Percentiles rank a stretch among this genome's conserved stretches.
Evolutionary conservation across 2,329 filamentous ascomycete genomes (phyloP).

Genomic region (Ophiosphaerella narmari): DNA sequence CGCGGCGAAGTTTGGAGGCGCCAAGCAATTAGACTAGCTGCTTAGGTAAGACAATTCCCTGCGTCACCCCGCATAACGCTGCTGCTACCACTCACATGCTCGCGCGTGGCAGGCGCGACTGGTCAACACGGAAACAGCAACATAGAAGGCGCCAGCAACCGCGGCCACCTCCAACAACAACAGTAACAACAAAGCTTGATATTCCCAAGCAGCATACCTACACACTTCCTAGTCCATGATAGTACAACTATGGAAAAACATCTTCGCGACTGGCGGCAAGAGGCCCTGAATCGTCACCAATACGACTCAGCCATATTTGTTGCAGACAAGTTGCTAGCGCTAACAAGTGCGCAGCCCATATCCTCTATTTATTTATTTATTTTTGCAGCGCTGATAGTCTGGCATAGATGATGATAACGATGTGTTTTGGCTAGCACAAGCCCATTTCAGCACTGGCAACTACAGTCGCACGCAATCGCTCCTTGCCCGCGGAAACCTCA

Average conservation of each 20-base stretch:
- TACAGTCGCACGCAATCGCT: slow-evolving; percentile 90
- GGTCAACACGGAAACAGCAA: not conserved
- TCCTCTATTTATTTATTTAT: too few relatives aligned
- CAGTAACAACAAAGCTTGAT: not conserved
- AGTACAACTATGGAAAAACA: slow-evolving; percentile 79
- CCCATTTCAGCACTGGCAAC: slow-evolving; percentile 94
- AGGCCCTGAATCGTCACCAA: slow-evolving; percentile 93
- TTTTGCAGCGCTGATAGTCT: slow-evolving; percentile 11
- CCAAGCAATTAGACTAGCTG: not conserved
- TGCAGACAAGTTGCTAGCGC: slow-evolving; percentile 91
- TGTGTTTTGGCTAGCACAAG: slow-evolving; percentile 97
- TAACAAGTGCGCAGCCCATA: slow-evolving; percentile 72
- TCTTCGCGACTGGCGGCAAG: slow-evolving; percentile 91
- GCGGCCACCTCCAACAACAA: slow-evolving; percentile 4
- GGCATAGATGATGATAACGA: slow-evolving; percentile 83
- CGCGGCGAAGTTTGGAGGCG: slow-evolving; percentile 8
- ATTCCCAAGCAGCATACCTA: slow-evolving; percentile 4
- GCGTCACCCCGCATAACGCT: slow-evolving; percentile 18
- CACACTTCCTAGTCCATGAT: slow-evolving; percentile 6
- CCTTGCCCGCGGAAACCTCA: slow-evolving; percentile 80
- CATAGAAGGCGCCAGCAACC: not conserved
- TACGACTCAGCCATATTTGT: slow-evolving; percentile 97
- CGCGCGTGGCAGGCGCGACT: slow-evolving; percentile 24
- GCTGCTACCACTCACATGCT: slow-evolving; percentile 12
- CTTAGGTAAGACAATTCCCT: slow-evolving; percentile 20